Base-by-base conservation (phyloP, 345 rosid species). In the Pugionium dolabratum region DNA sequence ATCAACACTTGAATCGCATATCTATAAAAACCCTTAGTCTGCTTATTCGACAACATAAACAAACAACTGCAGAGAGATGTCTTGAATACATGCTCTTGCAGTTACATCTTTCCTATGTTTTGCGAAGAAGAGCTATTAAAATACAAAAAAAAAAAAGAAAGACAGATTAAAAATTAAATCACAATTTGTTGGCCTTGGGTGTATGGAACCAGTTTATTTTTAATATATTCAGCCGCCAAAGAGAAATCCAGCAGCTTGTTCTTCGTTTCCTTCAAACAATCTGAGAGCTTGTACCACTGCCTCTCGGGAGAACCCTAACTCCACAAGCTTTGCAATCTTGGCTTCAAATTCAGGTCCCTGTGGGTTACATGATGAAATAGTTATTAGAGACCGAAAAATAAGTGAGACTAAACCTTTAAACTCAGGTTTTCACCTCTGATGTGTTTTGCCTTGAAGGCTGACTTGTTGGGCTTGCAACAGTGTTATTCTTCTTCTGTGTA, bases 191-290 rank as follows among this genome's bases (percentile, higher is more conserved):
- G 71, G 71, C 60, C 32, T 47, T 48, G 4, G 34, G 37, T 45
- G 31, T 33, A 41, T 11, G 34, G 3, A n/a, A 40, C 64, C 58
- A 55, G 25, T 63, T 63, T 9, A 3, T 27, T 31, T n/a, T 30
- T 9, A 35, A 4, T 8, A 37, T 40, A 73, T 69, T 85, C 74
- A 94, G 59, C 96, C 88, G 34, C 90, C 99, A 43, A 94, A 94
- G 54, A 90, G 97, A 78, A 84, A 90, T 11, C 93, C 95, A 29
- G 97, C 99, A 7, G 97, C 99, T 72, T 88, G 99, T 37, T 94
- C 99, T 79, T 94, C 99, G 50, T 88, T 90, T 54, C 93, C 97
- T 27, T 85, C 66, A 62, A 82, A 90, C 44, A 90, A 67, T 78
- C 79, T 81, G n/a, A 94, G 96, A 42, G 99, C 97, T 77, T 90